phyloP scores from a whole-genome alignment of 768 basidiomycete genomes.

The Pleurotus sapidus region DNA sequence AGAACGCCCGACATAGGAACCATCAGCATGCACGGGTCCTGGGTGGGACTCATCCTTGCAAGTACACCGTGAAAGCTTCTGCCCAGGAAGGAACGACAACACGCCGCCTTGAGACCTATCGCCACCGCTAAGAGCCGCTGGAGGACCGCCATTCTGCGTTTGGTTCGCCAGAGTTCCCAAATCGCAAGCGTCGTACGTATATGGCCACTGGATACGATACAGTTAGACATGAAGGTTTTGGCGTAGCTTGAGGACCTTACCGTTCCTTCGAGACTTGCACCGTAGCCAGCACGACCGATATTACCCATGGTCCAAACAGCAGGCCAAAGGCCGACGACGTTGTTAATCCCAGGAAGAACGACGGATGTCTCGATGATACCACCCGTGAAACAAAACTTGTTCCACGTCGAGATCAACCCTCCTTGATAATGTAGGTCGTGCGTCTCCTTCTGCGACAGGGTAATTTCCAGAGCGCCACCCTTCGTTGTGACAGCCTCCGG shows the following conservation, averaged over 20 bases:
- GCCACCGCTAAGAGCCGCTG: constrained; percentile 58
- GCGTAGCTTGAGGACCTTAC: constrained; percentile 22
- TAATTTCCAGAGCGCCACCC: constrained; percentile 74
- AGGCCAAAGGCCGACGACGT: constrained; percentile 73
- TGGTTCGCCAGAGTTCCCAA: constrained; percentile 92
- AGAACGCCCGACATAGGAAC: constrained; percentile 74
- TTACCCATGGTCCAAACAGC: constrained; percentile 83
- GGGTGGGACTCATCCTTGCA: constrained; percentile 86
- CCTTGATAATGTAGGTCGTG: constrained; percentile 75
- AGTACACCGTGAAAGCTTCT: constrained; percentile 85
- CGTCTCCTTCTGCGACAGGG: constrained; percentile 59
- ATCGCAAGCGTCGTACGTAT: constrained; percentile 84
- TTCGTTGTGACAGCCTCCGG: constrained; percentile 74
- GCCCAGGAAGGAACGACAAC: constrained; percentile 85
- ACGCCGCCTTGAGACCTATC: constrained; percentile 48
- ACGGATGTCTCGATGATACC: constrained; percentile 73
- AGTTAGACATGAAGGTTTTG: too few relatives aligned
- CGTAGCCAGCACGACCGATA: constrained; percentile 84
- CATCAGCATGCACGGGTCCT: constrained; percentile 76
- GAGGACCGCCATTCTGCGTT: constrained; percentile 62
- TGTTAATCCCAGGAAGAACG: constrained; percentile 64
- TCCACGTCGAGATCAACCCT: constrained; percentile 70
- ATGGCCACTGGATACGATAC: constrained; percentile 58
- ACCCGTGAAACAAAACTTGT: constrained; percentile 94
- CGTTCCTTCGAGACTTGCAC: constrained; percentile 82